Evolutionary conservation across 306 rosid species (phyloP), one percentile per base, ranked within the genome.

Genomic region (Pyrus communis): DNA sequence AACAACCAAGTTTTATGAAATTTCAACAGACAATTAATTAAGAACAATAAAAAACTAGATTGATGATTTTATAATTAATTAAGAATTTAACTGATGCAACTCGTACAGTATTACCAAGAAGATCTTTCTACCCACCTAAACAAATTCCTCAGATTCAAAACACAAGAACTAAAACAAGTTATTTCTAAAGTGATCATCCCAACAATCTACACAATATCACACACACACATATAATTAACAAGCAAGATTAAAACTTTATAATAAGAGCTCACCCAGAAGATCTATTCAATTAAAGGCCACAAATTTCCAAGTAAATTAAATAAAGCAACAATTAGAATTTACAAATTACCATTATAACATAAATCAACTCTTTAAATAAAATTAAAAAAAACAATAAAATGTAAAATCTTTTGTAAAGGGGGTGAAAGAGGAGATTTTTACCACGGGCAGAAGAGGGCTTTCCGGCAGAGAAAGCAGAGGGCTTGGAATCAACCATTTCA

Each of bases 401-500:
- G 31, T 19, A 49, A 14, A 40, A 69, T 5, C 19, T 22, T 13
- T n/a, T 10, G 14, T 38, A 22, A 17, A 11, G 63, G 38, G 69
- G 3, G 5, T 11, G 11, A 14, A 40, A 75, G 60, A n/a, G 23
- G 38, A 7, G 17, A 10, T 33, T 42, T 2, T 76, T 83, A 89
- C 96, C 93, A 33, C 81, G 86, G 80, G 91, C 55, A 40, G 62
- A 21, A 79, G 81, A 66, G 77, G 88, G 62, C 43, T 78, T 84
- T 54, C 76, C 10, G 22, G 91, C 73, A 8, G 84, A 68, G 63
- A 86, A 85, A 38, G 84, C 60, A 61, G 86, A 85, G 28, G 87
- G 77, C 84, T 88, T 90, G 70, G 80, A 81, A 83, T 85, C 90
- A 3, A 65, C 75, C 72, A 83, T 80, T 2, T 79, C 96, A 4